Evolutionary conservation across 2,329 filamentous ascomycete species (phyloP).

Genomic region (Scytalidium lignicola): DNA sequence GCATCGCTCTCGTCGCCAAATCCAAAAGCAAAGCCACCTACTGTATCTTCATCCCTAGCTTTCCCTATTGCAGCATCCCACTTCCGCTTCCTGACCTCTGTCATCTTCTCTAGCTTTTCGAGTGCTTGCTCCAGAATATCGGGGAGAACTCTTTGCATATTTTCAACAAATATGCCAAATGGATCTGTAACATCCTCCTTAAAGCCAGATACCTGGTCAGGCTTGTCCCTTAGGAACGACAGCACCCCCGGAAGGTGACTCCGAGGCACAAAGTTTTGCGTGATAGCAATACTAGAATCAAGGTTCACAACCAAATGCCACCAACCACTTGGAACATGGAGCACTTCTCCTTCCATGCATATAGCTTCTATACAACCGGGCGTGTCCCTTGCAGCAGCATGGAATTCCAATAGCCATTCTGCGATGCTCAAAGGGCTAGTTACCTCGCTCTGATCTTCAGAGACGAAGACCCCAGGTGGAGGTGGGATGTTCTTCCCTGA

Average conservation of each 20-base stretch:
- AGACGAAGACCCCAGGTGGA: slow-evolving; percentile 87
- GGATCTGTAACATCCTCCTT: slow-evolving; percentile 64
- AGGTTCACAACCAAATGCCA: slow-evolving; percentile 95
- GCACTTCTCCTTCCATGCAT: slow-evolving; percentile 75
- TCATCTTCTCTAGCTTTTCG: slow-evolving; percentile 57
- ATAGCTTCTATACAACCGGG: slow-evolving; percentile 81
- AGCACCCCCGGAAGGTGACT: slow-evolving; percentile 69
- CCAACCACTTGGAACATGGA: slow-evolving; percentile 93
- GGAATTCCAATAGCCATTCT: slow-evolving; percentile 92
- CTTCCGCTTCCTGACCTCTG: slow-evolving; percentile 66
- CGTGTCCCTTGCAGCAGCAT: slow-evolving; percentile 70
- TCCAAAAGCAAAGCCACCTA: slow-evolving; percentile 57
- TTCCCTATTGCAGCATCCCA: slow-evolving; percentile 75
- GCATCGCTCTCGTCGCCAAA: slow-evolving; percentile 52
- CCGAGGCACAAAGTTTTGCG: slow-evolving; percentile 87
- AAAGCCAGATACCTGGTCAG: slow-evolving; percentile 86
- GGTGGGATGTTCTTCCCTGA: slow-evolving; percentile 43
- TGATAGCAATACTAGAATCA: slow-evolving; percentile 78
- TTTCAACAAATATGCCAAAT: slow-evolving; percentile 68
- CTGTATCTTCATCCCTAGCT: slow-evolving; percentile 34
- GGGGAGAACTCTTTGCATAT: slow-evolving; percentile 59
- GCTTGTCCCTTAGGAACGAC: slow-evolving; percentile 73
- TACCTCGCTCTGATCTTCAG: slow-evolving; percentile 84
- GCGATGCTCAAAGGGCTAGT: slow-evolving; percentile 91
- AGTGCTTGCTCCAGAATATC: slow-evolving; percentile 63